Evolutionary conservation across 2,329 filamentous ascomycete genomes (phyloP).

Genomic region (Scopulariopsis brevicaulis): DNA sequence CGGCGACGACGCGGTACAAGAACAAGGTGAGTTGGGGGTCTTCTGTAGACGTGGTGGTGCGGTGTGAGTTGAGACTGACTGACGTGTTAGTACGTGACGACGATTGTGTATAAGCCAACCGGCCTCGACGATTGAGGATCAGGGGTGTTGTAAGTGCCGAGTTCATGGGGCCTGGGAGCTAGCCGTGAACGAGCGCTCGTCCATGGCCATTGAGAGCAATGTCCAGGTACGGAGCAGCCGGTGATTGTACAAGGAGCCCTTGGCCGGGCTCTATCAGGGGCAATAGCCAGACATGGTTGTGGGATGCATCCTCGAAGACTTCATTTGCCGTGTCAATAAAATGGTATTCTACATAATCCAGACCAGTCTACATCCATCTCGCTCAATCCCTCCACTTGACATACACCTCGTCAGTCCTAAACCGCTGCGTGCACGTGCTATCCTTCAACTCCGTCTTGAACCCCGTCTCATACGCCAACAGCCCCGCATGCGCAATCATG

Average conservation of each 20-base stretch:
- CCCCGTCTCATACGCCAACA: constrained; percentile 75
- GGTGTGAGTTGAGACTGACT: background rate
- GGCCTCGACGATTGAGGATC: constrained; percentile 7
- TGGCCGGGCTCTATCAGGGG: background rate
- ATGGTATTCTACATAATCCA: too few species aligned
- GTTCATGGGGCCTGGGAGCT: background rate
- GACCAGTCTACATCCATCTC: background rate
- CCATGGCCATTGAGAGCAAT: too few species aligned
- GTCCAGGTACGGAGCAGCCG: too few species aligned
- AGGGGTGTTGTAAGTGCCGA: background rate
- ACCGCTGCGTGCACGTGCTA: constrained; percentile 74
- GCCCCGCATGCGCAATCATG: constrained; percentile 95
- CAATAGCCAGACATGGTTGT: background rate
- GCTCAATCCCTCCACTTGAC: constrained; percentile 61
- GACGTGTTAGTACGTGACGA: constrained; percentile 75
- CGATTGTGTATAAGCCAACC: constrained; percentile 93
- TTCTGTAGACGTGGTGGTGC: background rate
- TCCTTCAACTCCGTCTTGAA: constrained; percentile 68
- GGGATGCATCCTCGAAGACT: background rate
- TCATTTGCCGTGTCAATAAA: too few species aligned
- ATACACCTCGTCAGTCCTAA: constrained; percentile 71
- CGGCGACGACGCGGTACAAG: constrained; percentile 94
- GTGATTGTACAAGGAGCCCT: too few species aligned
- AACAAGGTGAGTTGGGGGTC: constrained; percentile 59
- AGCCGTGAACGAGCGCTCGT: too few species aligned